A percentile compares a stretch with the other conserved stretches of the same genome.
Conservation (phyloP, 768 basidiomycete species). For the Favolaschia claudopus region DNA sequence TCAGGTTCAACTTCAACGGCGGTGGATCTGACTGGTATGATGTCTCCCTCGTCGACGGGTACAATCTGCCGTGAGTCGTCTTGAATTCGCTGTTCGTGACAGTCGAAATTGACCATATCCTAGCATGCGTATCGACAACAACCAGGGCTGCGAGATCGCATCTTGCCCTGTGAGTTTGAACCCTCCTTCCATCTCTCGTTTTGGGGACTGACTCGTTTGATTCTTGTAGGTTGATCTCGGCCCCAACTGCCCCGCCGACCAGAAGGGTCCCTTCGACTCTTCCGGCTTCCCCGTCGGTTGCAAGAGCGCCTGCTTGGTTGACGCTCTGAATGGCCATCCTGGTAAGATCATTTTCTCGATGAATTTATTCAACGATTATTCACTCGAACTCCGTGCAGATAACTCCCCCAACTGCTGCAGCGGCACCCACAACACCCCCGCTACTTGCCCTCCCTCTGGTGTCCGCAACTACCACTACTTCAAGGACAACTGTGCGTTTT, state of each 20-base stretch:
- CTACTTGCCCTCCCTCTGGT: constrained; percentile 54
- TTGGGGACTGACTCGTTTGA: too few relatives aligned
- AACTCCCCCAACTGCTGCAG: constrained; percentile 17
- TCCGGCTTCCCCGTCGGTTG: constrained; percentile 47
- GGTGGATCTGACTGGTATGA: constrained; percentile 31
- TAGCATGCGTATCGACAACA: constrained; percentile 38
- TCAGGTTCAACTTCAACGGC: constrained; percentile 48
- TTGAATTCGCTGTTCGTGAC: not conserved
- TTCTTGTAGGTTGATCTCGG: constrained; percentile 59
- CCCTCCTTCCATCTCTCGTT: too few relatives aligned
- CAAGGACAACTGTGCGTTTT: constrained; percentile 38
- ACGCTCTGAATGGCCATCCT: constrained; percentile 41
- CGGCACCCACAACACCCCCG: constrained; percentile 34
- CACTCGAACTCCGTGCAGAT: too few relatives aligned
- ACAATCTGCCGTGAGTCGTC: constrained; percentile 51
- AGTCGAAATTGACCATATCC: constrained; percentile 30
- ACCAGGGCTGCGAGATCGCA: constrained; percentile 45
- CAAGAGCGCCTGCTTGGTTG: constrained; percentile 50
- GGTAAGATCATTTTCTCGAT: constrained; percentile 52
- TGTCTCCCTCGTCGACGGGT: constrained; percentile 61
- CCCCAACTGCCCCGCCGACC: constrained; percentile 41
- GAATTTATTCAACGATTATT: too few relatives aligned
- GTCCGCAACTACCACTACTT: too few relatives aligned
- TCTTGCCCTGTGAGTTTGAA: too few relatives aligned
- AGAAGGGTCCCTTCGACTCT: constrained; percentile 35